phyloP scores from a whole-genome alignment of 1,284 basidiomycete genomes.

The Chondrostereum purpureum region DNA sequence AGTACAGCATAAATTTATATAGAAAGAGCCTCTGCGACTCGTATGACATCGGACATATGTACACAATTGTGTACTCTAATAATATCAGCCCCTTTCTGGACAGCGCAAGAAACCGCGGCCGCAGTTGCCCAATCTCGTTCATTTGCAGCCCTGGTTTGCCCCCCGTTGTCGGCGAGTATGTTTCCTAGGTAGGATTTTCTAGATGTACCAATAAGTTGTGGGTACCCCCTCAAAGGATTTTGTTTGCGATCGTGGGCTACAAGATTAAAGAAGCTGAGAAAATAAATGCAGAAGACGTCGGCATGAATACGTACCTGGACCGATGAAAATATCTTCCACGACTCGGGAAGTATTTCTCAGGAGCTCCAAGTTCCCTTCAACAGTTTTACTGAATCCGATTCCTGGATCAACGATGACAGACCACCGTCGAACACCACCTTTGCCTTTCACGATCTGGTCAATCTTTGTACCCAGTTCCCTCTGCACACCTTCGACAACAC shows the following conservation, averaged over 20 bases:
- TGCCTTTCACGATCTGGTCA: conserved; percentile 59
- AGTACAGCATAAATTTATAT: too few species aligned
- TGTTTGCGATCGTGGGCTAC: conserved; percentile 8
- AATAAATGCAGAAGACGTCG: conserved; percentile 8
- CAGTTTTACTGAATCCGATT: conserved; percentile 89
- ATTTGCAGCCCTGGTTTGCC: conserved; percentile 46
- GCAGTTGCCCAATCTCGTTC: conserved; percentile 81
- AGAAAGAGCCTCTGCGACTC: conserved; percentile 38
- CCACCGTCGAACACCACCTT: conserved; percentile 82
- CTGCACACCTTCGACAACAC: conserved; percentile 67
- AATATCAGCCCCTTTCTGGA: conserved; percentile 68
- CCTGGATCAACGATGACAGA: conserved; percentile 91
- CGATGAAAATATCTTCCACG: conserved; percentile 32
- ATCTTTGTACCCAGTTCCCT: conserved; percentile 73
- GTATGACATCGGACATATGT: conserved; percentile 53
- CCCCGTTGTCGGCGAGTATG: conserved; percentile 44
- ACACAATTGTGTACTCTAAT: conserved; percentile 83
- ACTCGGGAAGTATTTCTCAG: conserved; percentile 49
- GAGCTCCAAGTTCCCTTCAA: conserved; percentile 70
- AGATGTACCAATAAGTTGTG: conserved; percentile 75
- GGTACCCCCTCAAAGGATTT: conserved; percentile 60
- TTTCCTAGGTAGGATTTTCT: conserved; percentile 79
- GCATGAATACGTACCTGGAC: conserved; percentile 17
- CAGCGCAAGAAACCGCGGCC: conserved; percentile 70
- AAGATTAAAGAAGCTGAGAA: not conserved